Evolutionary conservation across 2,329 filamentous ascomycete genomes (phyloP).

Genomic region (Beauveria sp.): DNA sequence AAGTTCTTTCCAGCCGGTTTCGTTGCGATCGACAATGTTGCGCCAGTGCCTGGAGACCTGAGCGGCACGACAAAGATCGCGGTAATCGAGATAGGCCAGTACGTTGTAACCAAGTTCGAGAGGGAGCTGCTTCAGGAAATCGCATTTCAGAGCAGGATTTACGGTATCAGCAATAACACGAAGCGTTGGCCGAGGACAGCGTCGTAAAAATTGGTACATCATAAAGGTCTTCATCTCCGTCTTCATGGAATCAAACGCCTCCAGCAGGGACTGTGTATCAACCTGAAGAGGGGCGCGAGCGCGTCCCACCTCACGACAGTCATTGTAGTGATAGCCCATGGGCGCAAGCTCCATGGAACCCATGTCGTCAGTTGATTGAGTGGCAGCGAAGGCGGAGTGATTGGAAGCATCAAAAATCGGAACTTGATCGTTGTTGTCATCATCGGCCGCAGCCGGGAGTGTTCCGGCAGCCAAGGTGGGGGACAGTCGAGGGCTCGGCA

Average conservation of each 20-base stretch:
- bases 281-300: slow-evolving; percentile 41
- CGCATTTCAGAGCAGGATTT: slow-evolving; percentile 89
- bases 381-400: slow-evolving; percentile 32
- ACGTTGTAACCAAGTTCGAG: slow-evolving; percentile 83
- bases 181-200: slow-evolving; percentile 80
- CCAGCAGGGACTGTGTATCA: slow-evolving; percentile 79
- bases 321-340: slow-evolving; percentile 17
- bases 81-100: slow-evolving; percentile 75
- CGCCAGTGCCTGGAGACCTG: slow-evolving; percentile 95
- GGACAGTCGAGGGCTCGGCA: slow-evolving; percentile 90
- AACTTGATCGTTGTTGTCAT: slow-evolving; percentile 33
- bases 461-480: slow-evolving; percentile 74
- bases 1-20: slow-evolving; percentile 91
- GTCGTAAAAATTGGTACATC: slow-evolving; percentile 89
- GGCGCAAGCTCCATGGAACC: slow-evolving; percentile 22
- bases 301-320: slow-evolving; percentile 20
- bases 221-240: slow-evolving; percentile 89
- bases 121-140: slow-evolving; percentile 79
- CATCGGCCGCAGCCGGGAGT: slow-evolving; percentile 38
- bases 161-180: slow-evolving; percentile 86
- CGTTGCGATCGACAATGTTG: slow-evolving; percentile 81
- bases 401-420: slow-evolving; percentile 22
- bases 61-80: slow-evolving; percentile 80
- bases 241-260: slow-evolving; percentile 86
- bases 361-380: slow-evolving; percentile 29